phyloP scores from a whole-genome alignment of 345 rosid genomes.

The Barbarea vulgaris region DNA sequence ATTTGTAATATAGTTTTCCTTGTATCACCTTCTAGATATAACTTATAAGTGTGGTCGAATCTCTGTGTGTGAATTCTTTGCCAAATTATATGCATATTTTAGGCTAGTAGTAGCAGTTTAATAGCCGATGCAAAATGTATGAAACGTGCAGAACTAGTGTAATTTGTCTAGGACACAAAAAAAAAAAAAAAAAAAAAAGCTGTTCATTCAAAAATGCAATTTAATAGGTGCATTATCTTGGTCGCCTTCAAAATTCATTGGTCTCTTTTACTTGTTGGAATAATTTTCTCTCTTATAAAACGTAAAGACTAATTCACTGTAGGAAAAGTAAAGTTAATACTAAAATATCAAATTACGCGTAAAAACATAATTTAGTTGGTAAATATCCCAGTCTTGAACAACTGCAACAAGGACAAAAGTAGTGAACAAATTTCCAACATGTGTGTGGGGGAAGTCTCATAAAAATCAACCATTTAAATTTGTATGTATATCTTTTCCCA shows the following conservation, averaged over 20 bases:
- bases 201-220: no score
- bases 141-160: no score
- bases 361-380: neutral
- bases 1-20: no score
- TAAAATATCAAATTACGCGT: neutral
- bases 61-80: neutral
- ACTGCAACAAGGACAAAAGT: neutral
- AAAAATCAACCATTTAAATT: no score
- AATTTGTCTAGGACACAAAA: no score
- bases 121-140: no score
- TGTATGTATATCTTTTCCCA: neutral
- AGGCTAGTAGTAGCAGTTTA: no score
- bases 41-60: no score
- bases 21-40: no score
- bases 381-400: neutral
- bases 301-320: conserved; percentile 5
- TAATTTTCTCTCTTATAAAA: neutral
- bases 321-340: neutral
- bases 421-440: neutral
- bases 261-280: neutral
- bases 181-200: no score
- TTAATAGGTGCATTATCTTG: neutral
- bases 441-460: no score
- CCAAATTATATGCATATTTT: neutral
- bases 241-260: neutral